These are phyloP conservation scores for Millerozyma acaciae DNA, from an alignment of 805 yeast species.

Conservation along the genomic window DNA sequence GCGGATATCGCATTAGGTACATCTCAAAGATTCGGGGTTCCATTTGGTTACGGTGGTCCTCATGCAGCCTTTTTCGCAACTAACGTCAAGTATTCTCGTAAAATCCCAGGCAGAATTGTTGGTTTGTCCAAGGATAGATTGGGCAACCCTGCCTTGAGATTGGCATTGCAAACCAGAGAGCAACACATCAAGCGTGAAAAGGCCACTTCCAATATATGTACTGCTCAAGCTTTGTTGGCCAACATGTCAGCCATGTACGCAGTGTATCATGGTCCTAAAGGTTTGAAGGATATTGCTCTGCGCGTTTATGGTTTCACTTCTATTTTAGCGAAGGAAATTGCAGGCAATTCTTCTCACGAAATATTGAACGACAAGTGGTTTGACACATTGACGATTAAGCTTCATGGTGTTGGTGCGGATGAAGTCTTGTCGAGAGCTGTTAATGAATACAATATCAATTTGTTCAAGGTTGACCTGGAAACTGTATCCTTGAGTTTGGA, in stretches of 20 bases:
- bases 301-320: slow-evolving; percentile 74
- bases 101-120: slow-evolving; percentile 94
- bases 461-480: slow-evolving; percentile 58
- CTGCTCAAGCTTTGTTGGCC: slow-evolving; percentile 95
- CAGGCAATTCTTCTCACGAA: slow-evolving; percentile 31
- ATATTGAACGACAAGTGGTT: slow-evolving; percentile 66
- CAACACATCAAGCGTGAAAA: slow-evolving; percentile 97
- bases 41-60: slow-evolving; percentile 98
- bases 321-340: slow-evolving; percentile 60
- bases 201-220: slow-evolving; percentile 96
- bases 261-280: slow-evolving; percentile 92
- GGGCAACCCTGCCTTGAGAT: slow-evolving; percentile 83
- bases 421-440: slow-evolving; percentile 57
- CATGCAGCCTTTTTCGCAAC: slow-evolving; percentile 98
- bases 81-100: slow-evolving; percentile 72
- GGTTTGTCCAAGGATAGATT: slow-evolving; percentile 91
- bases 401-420: slow-evolving; percentile 51
- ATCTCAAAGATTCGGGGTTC: slow-evolving; percentile 95
- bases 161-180: slow-evolving; percentile 96
- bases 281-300: slow-evolving; percentile 71
- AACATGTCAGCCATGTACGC: slow-evolving; percentile 95
- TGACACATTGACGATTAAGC: slow-evolving; percentile 75
- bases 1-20: slow-evolving; percentile 94
- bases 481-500: slow-evolving; percentile 82
- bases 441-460: slow-evolving; percentile 61